Base-by-base conservation (phyloP, 352 stramenopile genomes). In the Aphanomyces euteiches region DNA sequence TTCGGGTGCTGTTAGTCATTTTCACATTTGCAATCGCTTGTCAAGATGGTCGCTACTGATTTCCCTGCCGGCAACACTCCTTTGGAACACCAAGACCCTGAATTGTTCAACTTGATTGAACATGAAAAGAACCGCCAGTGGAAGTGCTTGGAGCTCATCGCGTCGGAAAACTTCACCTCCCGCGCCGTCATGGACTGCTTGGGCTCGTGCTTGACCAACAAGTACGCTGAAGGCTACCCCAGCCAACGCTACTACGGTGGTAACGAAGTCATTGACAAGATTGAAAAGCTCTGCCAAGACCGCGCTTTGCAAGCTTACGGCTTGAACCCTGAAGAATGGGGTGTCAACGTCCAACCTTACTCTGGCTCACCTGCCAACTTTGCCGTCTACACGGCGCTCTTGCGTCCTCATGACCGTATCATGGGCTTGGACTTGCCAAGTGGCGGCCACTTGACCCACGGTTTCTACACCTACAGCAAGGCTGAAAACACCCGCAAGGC, bases 151-250 rank as follows among this genome's bases (percentile, higher is more conserved):
- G 97, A 99, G 81, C 92, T 99, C 60, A 99, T 99, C 79, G 97
- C 97, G 13, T 99, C 95, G 36, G 97, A 99, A 83, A 99, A 99
- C 88, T 99, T 99, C 79, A 99, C 97, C 38, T 98, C 93, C n/a
- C 87, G 89, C 41, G 97, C 97, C 19, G 97, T 99, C 53, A 98
- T 99, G 87, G 96, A 99, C 72, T 99, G 96, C 78, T 88, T 99
- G 53, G 97, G 97, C 73, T 99, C 93, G 70, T 97, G 90, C 69
- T 83, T 99, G 15, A 99, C 97, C 70, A 99, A 99, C 89, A 99
- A 99, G 87, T 99, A 99, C 80, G 88, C 97, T 21, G 97, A 99
- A 78, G 97, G 97, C n/a, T 83, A 95, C 47, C 93, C 96, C 61
- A 91, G 95, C 59, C 87, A 85, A 61, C 80, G 96, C 48, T 99